Evolutionary conservation across 2,329 filamentous ascomycete genomes (phyloP).

Genomic region (Sporothrix variecibatus): DNA sequence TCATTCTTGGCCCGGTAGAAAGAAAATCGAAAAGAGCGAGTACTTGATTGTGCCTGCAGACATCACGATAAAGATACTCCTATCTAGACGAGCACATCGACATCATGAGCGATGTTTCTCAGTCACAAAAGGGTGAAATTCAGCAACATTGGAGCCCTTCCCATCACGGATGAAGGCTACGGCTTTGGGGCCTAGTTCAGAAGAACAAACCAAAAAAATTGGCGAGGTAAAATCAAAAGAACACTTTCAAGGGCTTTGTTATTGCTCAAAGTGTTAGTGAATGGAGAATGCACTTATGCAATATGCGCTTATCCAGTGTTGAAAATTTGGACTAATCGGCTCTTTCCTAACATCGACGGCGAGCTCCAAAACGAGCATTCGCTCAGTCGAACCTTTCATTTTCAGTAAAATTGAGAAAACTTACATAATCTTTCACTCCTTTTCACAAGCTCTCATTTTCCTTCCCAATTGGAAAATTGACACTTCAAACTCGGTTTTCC

Average conservation of each 20-base stretch:
- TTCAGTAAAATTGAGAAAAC: not conserved
- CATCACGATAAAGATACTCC: no score
- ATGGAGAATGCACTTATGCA: constrained; percentile 10
- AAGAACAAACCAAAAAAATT: no score
- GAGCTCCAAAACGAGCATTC: not conserved
- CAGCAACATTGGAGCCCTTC: no score
- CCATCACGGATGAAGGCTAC: no score
- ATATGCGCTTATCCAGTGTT: not conserved
- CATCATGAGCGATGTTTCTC: no score
- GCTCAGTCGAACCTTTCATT: not conserved
- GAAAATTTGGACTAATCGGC: not conserved
- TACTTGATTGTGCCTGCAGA: no score
- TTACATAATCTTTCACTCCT: not conserved
- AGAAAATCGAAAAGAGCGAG: no score
- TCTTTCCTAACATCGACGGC: not conserved
- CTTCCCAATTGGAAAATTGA: not conserved
- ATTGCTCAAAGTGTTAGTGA: not conserved
- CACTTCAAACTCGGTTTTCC: not conserved
- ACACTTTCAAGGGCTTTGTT: not conserved
- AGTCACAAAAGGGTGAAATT: no score
- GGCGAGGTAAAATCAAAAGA: not conserved
- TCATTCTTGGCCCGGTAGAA: no score
- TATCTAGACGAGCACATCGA: no score
- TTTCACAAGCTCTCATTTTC: not conserved
- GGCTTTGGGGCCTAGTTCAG: no score